These are phyloP conservation scores for Ambispora gerdemannii DNA, from an alignment of 192 early-diverging fungal species.

Conservation along the genomic window DNA sequence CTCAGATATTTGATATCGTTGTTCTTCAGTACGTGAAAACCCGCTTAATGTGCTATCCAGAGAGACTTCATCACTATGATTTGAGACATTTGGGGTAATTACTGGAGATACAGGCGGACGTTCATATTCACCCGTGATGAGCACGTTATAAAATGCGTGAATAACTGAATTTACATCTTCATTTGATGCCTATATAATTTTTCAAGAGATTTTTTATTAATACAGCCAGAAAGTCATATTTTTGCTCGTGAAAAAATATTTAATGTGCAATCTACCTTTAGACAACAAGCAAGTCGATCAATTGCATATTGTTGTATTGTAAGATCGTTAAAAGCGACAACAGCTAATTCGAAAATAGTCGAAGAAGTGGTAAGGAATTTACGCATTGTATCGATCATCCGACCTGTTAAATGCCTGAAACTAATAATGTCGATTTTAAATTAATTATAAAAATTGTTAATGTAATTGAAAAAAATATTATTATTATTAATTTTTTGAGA, in stretches of 20 bases:
- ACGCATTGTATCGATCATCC: slow-evolving; percentile 46
- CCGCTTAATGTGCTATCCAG: slow-evolving; percentile 11
- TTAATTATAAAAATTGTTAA: background rate
- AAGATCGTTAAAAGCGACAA: slow-evolving; percentile 19
- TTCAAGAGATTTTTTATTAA: slow-evolving; percentile 9
- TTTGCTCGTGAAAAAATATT: slow-evolving; percentile 33
- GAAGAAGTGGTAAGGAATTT: slow-evolving; percentile 54
- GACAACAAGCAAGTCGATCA: slow-evolving; percentile 47
- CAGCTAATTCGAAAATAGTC: slow-evolving; percentile 49
- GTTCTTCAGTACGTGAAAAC: slow-evolving; percentile 32
- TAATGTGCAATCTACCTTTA: slow-evolving; percentile 43
- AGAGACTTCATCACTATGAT: slow-evolving; percentile 30
- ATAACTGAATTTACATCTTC: slow-evolving; percentile 18
- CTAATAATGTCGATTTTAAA: slow-evolving; percentile 26
- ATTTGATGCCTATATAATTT: slow-evolving; percentile 15
- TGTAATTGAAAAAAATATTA: background rate
- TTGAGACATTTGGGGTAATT: slow-evolving; percentile 1
- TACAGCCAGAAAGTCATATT: no score
- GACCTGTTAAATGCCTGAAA: slow-evolving; percentile 34
- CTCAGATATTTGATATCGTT: slow-evolving; percentile 47
- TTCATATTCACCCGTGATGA: slow-evolving; percentile 13
- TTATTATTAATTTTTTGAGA: background rate
- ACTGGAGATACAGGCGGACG: background rate
- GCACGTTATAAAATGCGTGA: background rate
- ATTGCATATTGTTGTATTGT: slow-evolving; percentile 50